A percentile compares a stretch with the other conserved stretches of the same genome.
These are phyloP conservation scores for Papilionanthe hybrid DNA, from an alignment of 116 monocot species.

Conservation along the genomic window DNA sequence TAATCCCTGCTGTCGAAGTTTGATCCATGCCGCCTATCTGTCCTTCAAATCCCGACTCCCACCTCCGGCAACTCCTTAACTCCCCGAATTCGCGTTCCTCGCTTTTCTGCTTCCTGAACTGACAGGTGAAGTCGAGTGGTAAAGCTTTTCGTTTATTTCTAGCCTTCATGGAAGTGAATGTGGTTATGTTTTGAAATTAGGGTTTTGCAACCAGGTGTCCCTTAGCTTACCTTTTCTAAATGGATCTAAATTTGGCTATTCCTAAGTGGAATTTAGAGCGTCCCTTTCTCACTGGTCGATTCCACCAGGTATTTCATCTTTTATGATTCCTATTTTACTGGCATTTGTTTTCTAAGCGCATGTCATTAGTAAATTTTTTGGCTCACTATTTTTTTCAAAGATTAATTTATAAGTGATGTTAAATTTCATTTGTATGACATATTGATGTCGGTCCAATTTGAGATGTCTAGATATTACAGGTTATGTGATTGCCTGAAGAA, in stretches of 20 bases:
- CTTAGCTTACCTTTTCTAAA: background rate
- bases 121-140: background rate
- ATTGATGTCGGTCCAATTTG: background rate
- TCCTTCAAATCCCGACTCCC: too few species aligned
- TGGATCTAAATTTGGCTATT: constrained; percentile 36
- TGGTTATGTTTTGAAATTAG: background rate
- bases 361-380: background rate
- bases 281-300: constrained; percentile 84
- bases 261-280: constrained; percentile 91
- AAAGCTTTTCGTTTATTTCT: background rate
- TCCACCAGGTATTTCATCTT: constrained; percentile 55
- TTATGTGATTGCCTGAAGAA: background rate
- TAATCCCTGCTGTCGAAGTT: background rate
- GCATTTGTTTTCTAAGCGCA: background rate
- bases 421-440: background rate
- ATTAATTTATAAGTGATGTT: background rate
- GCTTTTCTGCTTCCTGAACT: too few species aligned
- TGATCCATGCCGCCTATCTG: background rate
- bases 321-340: background rate
- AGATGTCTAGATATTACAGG: background rate
- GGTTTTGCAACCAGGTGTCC: background rate
- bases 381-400: too few species aligned
- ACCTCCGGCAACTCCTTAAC: too few species aligned
- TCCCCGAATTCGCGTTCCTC: too few species aligned
- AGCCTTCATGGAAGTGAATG: background rate